Evolutionary conservation across 352 stramenopile genomes (phyloP).

Genomic region (Phytopythium aichiense): DNA sequence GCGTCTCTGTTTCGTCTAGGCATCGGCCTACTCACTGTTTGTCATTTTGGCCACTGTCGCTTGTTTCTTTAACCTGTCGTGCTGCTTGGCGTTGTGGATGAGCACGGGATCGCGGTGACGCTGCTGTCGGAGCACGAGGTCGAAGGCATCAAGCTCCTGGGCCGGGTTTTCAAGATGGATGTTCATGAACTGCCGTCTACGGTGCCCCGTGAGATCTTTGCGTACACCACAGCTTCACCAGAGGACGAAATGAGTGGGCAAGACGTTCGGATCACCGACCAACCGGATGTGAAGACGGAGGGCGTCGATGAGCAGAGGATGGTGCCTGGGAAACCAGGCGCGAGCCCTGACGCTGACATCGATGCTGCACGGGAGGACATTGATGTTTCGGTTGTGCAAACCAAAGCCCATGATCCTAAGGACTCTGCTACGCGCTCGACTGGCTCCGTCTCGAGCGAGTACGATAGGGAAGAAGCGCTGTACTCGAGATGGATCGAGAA

Average conservation of each 20-base stretch:
- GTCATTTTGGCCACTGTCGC: background rate
- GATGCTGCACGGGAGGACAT: background rate
- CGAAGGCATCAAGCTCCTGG: slow-evolving; percentile 47
- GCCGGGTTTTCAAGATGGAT: slow-evolving; percentile 65
- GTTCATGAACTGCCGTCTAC: slow-evolving; percentile 45
- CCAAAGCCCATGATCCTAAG: background rate
- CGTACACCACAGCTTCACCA: slow-evolving; percentile 19
- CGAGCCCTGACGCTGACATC: background rate
- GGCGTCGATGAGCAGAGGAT: background rate
- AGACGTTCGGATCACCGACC: background rate
- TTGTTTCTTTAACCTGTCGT: slow-evolving; percentile 14
- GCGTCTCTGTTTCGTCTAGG: background rate
- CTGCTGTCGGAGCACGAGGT: slow-evolving; percentile 48
- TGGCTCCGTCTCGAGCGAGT: background rate
- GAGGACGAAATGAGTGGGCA: slow-evolving; percentile 2
- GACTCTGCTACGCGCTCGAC: background rate
- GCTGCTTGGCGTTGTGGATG: slow-evolving; percentile 3
- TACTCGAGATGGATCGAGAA: slow-evolving; percentile 1
- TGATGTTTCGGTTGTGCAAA: background rate
- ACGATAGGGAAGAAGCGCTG: slow-evolving; percentile 11
- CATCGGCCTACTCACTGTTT: background rate
- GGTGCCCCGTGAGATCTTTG: slow-evolving; percentile 41
- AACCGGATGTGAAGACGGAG: background rate
- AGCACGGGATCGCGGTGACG: slow-evolving; percentile 63
- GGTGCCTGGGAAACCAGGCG: background rate